These are phyloP conservation scores for Verticillium isaacii DNA, from an alignment of 2,329 filamentous ascomycete species.

Conservation along the genomic window DNA sequence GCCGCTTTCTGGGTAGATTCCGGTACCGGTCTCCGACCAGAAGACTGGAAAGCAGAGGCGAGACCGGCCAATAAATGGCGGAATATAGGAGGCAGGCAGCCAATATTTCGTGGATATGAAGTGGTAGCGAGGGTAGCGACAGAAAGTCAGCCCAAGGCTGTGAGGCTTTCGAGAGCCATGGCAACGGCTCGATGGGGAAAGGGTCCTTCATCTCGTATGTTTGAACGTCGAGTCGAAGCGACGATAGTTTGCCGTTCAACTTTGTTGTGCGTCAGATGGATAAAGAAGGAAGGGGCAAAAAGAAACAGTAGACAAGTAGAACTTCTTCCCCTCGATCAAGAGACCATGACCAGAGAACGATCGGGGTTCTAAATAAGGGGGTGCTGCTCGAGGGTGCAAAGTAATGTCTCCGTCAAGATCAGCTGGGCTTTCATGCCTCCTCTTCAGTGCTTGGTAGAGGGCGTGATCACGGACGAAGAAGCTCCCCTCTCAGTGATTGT, in stretches of 20 bases:
- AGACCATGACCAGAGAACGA: background rate
- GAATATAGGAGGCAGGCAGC: conserved; percentile 65
- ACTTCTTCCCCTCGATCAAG: background rate
- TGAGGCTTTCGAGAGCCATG: conserved; percentile 50
- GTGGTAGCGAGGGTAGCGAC: conserved; percentile 60
- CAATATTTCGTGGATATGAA: conserved; percentile 74
- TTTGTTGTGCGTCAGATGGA: background rate
- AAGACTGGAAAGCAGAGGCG: conserved; percentile 59
- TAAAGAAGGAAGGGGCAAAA: background rate
- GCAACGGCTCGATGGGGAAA: conserved; percentile 59
- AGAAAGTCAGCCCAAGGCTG: conserved; percentile 61
- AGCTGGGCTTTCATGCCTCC: background rate
- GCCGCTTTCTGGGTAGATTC: conserved; percentile 57
- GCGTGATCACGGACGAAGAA: background rate
- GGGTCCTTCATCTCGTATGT: conserved; percentile 63
- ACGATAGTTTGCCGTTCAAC: background rate
- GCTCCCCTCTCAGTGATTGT: background rate
- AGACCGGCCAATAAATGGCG: conserved; percentile 59
- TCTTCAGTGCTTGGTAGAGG: background rate
- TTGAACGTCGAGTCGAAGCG: background rate
- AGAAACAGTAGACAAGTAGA: background rate
- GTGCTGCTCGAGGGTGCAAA: background rate
- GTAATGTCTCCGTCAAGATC: background rate
- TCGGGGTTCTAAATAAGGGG: background rate
- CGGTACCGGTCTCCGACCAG: conserved; percentile 62